Evolutionary conservation across 305 asterid species (phyloP), one percentile per base, ranked within the genome.

Genomic region (Andrographis paniculata): DNA sequence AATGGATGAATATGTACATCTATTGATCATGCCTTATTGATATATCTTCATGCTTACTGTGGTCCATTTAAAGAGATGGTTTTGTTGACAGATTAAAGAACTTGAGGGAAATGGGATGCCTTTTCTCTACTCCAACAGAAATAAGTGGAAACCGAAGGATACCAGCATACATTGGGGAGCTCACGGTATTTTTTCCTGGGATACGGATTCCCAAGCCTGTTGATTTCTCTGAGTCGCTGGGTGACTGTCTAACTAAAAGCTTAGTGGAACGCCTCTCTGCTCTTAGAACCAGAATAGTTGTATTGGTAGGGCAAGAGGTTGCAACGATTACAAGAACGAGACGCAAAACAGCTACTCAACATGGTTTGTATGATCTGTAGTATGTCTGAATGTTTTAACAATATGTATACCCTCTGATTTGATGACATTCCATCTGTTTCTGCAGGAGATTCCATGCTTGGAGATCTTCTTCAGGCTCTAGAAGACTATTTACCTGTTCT

Each of bases 401-500:
- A 50, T 53, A 41, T 31, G 19, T 56, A 48, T 47, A 53, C 20
- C 42, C 52, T 49, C 44, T 53, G 61, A 60, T 44, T n/a, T 62
- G 43, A 38, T 28, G 58, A 5, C 66, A 75, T n/a, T 56, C 59
- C 68, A 61, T 70, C 65, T 72, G 55, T 52, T 76, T 72, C 69
- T 17, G 76, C 84, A 92, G 95, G 95, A 59, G 99, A 95, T 55
- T 92, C 97, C 13, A 78, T 83, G 1, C 62, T 87, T 57, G 87
- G 80, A 18, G 97, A 92, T 79, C 95, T 87, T 57, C 87, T 84
- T 55, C 97, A 76, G 55, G 94, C 95, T 55, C 84, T 92, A 44
- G 95, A 82, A 66, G 97, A 84, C 61, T 92, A 92, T 66, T 71
- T 92, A 70, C 99, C 97, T 0, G 94, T 79, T 64, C 88, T 92